Percentiles rank a stretch among this genome's conserved stretches.
Conservation (phyloP, 139 green algal genomes). For the Yamagishiella unicocca region DNA sequence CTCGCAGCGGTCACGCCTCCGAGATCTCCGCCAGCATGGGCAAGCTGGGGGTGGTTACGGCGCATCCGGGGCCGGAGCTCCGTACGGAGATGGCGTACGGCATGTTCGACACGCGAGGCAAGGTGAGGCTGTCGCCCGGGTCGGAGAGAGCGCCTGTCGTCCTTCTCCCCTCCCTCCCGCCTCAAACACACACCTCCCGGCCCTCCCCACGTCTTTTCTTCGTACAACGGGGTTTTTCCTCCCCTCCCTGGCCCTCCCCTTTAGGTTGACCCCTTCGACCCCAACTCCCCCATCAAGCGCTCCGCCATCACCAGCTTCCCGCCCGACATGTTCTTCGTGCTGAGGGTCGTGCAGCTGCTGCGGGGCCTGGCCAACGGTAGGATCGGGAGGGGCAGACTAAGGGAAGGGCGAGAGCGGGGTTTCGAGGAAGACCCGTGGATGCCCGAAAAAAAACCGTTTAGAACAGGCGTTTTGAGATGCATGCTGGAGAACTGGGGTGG, state of each 20-base stretch:
- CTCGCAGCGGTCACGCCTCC: slow-evolving; percentile 50
- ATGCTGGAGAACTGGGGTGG: neutral
- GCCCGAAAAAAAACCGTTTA: too few relatives aligned
- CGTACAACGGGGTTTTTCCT: neutral
- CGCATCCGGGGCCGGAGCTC: slow-evolving; percentile 64
- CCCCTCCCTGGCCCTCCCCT: neutral
- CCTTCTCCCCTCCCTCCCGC: neutral
- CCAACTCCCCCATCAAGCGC: slow-evolving; percentile 88
- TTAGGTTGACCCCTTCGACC: slow-evolving; percentile 90
- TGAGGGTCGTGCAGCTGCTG: slow-evolving; percentile 91
- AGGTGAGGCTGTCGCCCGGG: slow-evolving; percentile 48
- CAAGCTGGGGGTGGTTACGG: slow-evolving; percentile 79
- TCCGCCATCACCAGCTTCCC: slow-evolving; percentile 90
- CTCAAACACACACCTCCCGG: neutral
- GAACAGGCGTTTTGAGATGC: too few relatives aligned
- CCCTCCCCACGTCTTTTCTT: neutral
- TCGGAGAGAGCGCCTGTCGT: neutral
- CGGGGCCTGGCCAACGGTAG: slow-evolving; percentile 81
- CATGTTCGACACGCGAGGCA: slow-evolving; percentile 96
- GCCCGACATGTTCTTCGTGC: slow-evolving; percentile 96
- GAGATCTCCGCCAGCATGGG: slow-evolving; percentile 64
- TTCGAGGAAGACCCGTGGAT: too few relatives aligned
- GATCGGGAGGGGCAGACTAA: neutral
- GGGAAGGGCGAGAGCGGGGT: too few relatives aligned
- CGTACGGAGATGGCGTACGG: slow-evolving; percentile 81